phyloP scores from a whole-genome alignment of 352 stramenopile species.

The Blastocystis sp. region DNA sequence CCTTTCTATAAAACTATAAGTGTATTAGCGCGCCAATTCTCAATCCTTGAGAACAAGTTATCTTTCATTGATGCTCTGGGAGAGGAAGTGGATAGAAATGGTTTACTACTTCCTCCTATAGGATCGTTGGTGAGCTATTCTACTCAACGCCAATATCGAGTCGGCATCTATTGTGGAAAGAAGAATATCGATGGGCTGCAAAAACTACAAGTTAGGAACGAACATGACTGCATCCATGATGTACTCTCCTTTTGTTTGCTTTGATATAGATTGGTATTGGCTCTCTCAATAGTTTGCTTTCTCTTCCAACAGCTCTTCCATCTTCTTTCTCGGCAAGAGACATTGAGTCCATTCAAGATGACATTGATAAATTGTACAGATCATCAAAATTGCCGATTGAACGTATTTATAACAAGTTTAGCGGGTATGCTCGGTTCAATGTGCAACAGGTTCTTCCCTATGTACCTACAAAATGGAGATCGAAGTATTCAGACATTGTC shows the following conservation, averaged over 20 bases:
- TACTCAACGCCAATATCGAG: slow-evolving; percentile 10
- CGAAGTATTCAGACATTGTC: slow-evolving; percentile 34
- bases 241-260: neutral
- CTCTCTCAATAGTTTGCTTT: slow-evolving; percentile 16
- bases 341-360: neutral
- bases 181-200: slow-evolving; percentile 56
- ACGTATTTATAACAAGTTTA: slow-evolving; percentile 36
- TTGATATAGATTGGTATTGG: slow-evolving; percentile 48
- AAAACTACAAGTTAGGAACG: slow-evolving; percentile 52
- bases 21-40: neutral
- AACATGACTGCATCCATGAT: slow-evolving; percentile 61
- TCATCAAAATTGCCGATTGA: neutral
- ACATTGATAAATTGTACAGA: slow-evolving; percentile 25
- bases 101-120: neutral
- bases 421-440: slow-evolving; percentile 46
- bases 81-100: slow-evolving; percentile 46
- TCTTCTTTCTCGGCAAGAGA: neutral
- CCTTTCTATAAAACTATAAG: neutral
- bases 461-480: slow-evolving; percentile 24
- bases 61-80: slow-evolving; percentile 22
- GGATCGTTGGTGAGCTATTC: slow-evolving; percentile 32
- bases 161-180: slow-evolving; percentile 16
- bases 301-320: neutral
- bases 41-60: slow-evolving; percentile 41
- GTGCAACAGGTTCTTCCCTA: slow-evolving; percentile 53